Evolutionary conservation across 495 filamentous ascomycete species (phyloP).

Genomic region (Penicillium ucsense): DNA sequence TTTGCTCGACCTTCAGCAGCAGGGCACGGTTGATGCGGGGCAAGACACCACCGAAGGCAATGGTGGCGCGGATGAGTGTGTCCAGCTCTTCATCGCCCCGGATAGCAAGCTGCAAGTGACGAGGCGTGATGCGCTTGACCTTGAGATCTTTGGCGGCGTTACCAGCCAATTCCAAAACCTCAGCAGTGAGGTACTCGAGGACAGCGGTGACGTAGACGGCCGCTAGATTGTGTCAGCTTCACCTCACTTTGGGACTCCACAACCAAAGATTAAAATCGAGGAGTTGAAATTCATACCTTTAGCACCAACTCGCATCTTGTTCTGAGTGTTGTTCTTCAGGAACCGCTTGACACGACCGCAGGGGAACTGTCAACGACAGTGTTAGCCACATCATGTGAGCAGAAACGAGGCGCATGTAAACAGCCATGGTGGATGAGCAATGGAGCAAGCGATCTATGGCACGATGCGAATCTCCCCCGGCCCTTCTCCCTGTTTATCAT

Average conservation of each 20-base stretch:
- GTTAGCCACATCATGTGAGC: neutral
- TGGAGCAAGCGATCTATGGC: conserved; percentile 9
- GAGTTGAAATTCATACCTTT: conserved; percentile 47
- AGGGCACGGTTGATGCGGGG: conserved; percentile 98
- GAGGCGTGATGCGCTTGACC: conserved; percentile 98
- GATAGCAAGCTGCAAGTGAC: conserved; percentile 95
- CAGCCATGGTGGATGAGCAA: neutral
- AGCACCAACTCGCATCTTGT: conserved; percentile 99
- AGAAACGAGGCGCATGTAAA: neutral
- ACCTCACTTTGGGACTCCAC: neutral
- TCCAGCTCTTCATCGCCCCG: conserved; percentile 98
- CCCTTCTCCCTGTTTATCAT: neutral
- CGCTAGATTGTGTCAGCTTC: conserved; percentile 36
- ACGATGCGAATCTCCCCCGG: neutral
- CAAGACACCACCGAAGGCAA: conserved; percentile 95
- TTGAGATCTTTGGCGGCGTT: conserved; percentile 99
- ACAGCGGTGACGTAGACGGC: conserved; percentile 98
- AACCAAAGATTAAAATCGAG: neutral
- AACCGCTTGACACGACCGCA: conserved; percentile 99
- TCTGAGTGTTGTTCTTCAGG: conserved; percentile 97
- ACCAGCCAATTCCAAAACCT: conserved; percentile 95
- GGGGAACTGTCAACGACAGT: conserved; percentile 64
- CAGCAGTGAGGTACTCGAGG: conserved; percentile 94
- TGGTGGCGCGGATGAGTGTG: conserved; percentile 93
- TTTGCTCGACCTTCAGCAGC: conserved; percentile 97